Evolutionary conservation across 345 rosid species (phyloP).

Genomic region (Bruguiera sexangula): DNA sequence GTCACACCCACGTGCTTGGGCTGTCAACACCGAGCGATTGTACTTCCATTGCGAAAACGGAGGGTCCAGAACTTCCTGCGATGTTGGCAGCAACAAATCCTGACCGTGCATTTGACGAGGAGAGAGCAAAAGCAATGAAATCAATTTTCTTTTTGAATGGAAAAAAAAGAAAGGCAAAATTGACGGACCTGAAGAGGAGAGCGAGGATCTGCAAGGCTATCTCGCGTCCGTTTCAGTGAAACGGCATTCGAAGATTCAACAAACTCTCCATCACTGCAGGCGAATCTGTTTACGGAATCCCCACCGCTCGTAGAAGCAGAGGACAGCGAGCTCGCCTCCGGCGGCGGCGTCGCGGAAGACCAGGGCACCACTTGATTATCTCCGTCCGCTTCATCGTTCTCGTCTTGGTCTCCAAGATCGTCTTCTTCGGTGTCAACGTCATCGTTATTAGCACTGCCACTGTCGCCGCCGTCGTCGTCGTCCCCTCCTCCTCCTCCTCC

Average conservation of each 20-base stretch:
- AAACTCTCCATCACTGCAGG: neutral
- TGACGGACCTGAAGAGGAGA: neutral
- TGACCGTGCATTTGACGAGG: too few species aligned
- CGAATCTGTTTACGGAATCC: constrained; percentile 9
- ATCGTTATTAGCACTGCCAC: constrained; percentile 11
- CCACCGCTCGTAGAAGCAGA: constrained; percentile 32
- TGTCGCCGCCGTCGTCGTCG: constrained; percentile 5
- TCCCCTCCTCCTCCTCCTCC: constrained; percentile 16
- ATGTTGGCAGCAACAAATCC: neutral
- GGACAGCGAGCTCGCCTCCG: constrained; percentile 38
- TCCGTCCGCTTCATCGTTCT: constrained; percentile 30
- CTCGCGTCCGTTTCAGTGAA: constrained; percentile 27
- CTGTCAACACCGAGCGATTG: neutral
- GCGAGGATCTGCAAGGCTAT: constrained; percentile 27
- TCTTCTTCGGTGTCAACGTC: neutral
- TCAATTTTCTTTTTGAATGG: too few species aligned
- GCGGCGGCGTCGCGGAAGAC: constrained; percentile 26
- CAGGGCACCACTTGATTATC: constrained; percentile 62
- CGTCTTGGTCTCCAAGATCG: constrained; percentile 4
- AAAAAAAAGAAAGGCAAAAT: neutral
- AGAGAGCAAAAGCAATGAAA: too few species aligned
- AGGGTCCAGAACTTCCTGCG: constrained; percentile 21
- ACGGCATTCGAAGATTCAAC: constrained; percentile 9
- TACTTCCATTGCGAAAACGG: constrained; percentile 11
- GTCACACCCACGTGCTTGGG: neutral